Conservation (phyloP, 305 asterid species). For the Rubia occidens region DNA sequence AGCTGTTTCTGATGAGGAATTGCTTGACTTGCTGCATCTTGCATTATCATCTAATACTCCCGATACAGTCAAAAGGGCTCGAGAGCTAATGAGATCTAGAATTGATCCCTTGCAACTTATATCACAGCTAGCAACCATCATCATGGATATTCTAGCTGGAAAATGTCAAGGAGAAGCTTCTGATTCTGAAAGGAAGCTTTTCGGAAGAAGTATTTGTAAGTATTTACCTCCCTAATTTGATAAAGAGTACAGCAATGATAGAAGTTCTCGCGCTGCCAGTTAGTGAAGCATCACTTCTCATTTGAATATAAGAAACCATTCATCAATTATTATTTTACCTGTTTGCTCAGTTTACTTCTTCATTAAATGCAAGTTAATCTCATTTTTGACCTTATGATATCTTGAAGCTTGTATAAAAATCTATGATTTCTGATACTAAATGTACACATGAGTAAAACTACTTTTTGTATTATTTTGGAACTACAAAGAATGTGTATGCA, state of each 20-base stretch:
- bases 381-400: not conserved
- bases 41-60: constrained; percentile 78
- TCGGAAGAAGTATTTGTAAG: constrained; percentile 50
- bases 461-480: too few relatives aligned
- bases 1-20: constrained; percentile 70
- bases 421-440: not conserved
- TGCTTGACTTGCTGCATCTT: constrained; percentile 66
- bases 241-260: not conserved
- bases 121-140: constrained; percentile 71
- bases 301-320: not conserved
- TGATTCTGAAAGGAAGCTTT: constrained; percentile 41
- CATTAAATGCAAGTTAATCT: not conserved
- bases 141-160: constrained; percentile 80
- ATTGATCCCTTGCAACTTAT: constrained; percentile 72
- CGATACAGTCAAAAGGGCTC: constrained; percentile 59
- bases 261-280: not conserved
- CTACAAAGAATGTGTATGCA: not conserved
- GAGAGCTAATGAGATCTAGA: constrained; percentile 67
- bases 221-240: constrained; percentile 3
- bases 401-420: not conserved
- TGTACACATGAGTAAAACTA: too few relatives aligned
- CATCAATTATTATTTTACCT: not conserved
- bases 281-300: not conserved
- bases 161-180: constrained; percentile 44
- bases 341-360: not conserved